Percentiles rank a stretch among this genome's conserved stretches.
These are phyloP conservation scores for Candida silvicultrix DNA, from an alignment of 805 yeast species.

Conservation along the genomic window DNA sequence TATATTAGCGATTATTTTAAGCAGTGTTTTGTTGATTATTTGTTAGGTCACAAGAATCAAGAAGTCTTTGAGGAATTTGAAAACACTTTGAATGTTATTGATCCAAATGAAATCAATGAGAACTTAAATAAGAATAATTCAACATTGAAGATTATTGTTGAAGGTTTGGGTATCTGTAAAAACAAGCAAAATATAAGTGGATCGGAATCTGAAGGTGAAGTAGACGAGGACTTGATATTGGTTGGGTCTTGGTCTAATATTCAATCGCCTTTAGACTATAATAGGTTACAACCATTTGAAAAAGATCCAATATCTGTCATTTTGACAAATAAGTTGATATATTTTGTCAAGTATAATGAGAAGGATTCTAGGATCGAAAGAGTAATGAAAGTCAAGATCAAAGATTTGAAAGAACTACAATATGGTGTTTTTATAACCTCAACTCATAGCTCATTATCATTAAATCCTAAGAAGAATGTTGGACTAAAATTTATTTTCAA, in stretches of 20 bases:
- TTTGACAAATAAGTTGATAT: constrained; percentile 15
- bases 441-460: constrained; percentile 12
- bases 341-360: constrained; percentile 19
- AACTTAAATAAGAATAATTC: constrained; percentile 23
- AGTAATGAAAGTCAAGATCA: constrained; percentile 13
- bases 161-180: constrained; percentile 3
- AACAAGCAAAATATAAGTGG: background rate
- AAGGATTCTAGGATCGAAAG: constrained; percentile 6
- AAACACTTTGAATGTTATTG: constrained; percentile 24
- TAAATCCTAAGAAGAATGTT: constrained; percentile 26
- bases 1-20: constrained; percentile 37
- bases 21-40: constrained; percentile 36
- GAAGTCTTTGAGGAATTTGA: constrained; percentile 36
- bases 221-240: constrained; percentile 13
- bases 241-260: constrained; percentile 23
- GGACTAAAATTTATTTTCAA: constrained; percentile 22
- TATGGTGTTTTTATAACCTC: constrained; percentile 25
- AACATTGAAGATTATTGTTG: constrained; percentile 12
- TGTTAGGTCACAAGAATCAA: constrained; percentile 30
- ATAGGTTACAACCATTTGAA: constrained; percentile 8
- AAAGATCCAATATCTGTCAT: constrained; percentile 11
- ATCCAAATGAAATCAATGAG: constrained; percentile 17
- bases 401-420: constrained; percentile 17
- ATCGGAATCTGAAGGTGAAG: background rate
- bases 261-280: constrained; percentile 17